Percentiles rank a stretch among this genome's conserved stretches.
phyloP scores from a whole-genome alignment of 2,329 filamentous ascomycete species.

The Monosporascus sp. region DNA sequence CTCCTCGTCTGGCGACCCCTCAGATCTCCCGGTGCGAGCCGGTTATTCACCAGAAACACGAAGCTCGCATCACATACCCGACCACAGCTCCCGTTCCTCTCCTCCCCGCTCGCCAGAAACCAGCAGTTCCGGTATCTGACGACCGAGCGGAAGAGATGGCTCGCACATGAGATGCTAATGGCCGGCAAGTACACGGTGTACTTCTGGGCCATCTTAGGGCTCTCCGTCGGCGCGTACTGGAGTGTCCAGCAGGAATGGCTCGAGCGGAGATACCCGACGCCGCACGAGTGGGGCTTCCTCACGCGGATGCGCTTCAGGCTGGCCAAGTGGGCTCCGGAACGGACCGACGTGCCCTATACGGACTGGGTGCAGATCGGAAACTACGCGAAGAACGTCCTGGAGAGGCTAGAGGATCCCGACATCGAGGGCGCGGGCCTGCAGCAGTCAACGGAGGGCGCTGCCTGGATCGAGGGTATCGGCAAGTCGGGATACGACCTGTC shows the following conservation, averaged over 20 bases:
- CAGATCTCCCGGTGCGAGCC: constrained; percentile 3
- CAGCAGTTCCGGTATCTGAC: constrained; percentile 67
- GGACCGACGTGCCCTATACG: constrained; percentile 46
- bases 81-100: constrained; percentile 49
- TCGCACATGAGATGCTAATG: constrained; percentile 65
- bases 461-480: constrained; percentile 49
- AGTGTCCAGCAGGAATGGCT: constrained; percentile 68
- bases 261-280: constrained; percentile 74
- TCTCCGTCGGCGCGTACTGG: constrained; percentile 56
- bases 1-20: background rate
- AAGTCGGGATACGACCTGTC: constrained; percentile 60
- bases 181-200: constrained; percentile 63
- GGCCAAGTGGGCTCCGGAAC: constrained; percentile 55
- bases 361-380: constrained; percentile 66
- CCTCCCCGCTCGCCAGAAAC: constrained; percentile 35
- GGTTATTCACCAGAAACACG: constrained; percentile 56
- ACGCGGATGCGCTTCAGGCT: constrained; percentile 64
- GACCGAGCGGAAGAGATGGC: constrained; percentile 68
- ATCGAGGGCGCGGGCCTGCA: constrained; percentile 63
- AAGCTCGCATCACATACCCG: constrained; percentile 33
- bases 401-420: constrained; percentile 62
- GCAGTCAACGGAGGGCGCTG: constrained; percentile 50
- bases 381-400: constrained; percentile 54
- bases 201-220: constrained; percentile 58
- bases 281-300: constrained; percentile 72